These are phyloP conservation scores for Bipolaris zeicola DNA, from an alignment of 2,329 filamentous ascomycete species.

Conservation along the genomic window DNA sequence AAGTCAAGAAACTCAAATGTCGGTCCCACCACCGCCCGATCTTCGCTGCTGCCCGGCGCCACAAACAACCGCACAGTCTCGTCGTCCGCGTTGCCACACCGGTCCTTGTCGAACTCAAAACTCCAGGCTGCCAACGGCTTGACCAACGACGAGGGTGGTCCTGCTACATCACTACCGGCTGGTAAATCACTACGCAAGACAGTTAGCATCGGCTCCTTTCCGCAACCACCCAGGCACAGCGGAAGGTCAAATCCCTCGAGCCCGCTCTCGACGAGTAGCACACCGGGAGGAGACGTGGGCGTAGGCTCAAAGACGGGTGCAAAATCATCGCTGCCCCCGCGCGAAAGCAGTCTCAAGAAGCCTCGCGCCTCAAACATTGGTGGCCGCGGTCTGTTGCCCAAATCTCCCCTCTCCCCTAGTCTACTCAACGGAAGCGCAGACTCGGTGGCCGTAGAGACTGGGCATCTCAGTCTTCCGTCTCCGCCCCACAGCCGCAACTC, in stretches of 20 bases:
- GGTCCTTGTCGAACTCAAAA: constrained; percentile 26
- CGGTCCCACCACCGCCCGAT: constrained; percentile 32
- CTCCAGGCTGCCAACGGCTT: constrained; percentile 55
- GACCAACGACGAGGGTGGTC: constrained; percentile 51
- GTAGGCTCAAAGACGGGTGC: constrained; percentile 34
- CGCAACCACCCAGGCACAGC: constrained; percentile 78
- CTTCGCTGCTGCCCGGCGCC: constrained; percentile 38
- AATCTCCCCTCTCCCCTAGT: constrained; percentile 62
- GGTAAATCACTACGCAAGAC: constrained; percentile 80
- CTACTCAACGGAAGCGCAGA: constrained; percentile 80
- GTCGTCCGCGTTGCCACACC: constrained; percentile 40
- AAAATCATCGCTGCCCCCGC: constrained; percentile 36
- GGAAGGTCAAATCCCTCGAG: constrained; percentile 57
- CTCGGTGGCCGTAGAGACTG: constrained; percentile 70
- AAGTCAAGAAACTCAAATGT: constrained; percentile 68
- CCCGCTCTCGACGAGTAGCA: constrained; percentile 58
- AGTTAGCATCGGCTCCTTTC: constrained; percentile 92
- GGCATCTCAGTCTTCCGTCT: constrained; percentile 75
- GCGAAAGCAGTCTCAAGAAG: constrained; percentile 50
- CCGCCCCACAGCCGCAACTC: constrained; percentile 89
- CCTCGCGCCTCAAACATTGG: constrained; percentile 53
- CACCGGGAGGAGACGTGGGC: constrained; percentile 42
- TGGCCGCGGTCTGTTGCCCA: constrained; percentile 38
- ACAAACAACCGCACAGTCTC: constrained; percentile 38
- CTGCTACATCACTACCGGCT: constrained; percentile 33